Evolutionary conservation across 768 basidiomycete species (phyloP).

Genomic region (Pseudohyphozyma bogoriensis): DNA sequence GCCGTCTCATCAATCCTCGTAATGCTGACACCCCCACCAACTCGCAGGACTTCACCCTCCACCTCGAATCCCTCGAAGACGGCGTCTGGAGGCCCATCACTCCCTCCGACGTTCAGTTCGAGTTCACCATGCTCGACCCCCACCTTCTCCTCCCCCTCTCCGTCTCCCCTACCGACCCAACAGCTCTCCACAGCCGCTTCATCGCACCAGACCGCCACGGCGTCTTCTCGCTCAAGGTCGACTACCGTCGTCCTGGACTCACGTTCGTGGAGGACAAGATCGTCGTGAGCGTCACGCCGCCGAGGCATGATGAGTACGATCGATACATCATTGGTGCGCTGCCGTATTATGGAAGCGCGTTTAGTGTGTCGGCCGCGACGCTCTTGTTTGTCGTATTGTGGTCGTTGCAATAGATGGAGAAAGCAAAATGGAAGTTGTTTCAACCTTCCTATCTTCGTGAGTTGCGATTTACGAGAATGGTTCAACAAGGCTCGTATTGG

Average conservation of each 20-base stretch:
- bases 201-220: constrained; percentile 89
- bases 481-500: neutral
- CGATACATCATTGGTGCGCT: constrained; percentile 90
- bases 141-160: constrained; percentile 78
- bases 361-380: constrained; percentile 78
- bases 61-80: constrained; percentile 60
- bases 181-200: constrained; percentile 51
- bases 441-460: no score
- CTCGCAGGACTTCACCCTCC: constrained; percentile 58
- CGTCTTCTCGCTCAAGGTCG: constrained; percentile 92
- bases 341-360: constrained; percentile 88
- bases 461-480: no score
- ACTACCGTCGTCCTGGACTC: constrained; percentile 81
- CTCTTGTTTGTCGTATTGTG: constrained; percentile 76
- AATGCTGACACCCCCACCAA: no score
- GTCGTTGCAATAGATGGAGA: constrained; percentile 48
- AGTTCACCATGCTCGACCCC: constrained; percentile 98
- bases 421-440: no score
- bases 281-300: constrained; percentile 80
- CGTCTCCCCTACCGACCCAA: constrained; percentile 32
- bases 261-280: constrained; percentile 63
- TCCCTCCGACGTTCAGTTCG: constrained; percentile 73
- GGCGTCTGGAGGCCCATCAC: constrained; percentile 60
- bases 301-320: constrained; percentile 87
- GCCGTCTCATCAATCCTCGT: neutral